phyloP scores from a whole-genome alignment of 176 grass and related monocot genomes.

The Alopecurus myosuroides region DNA sequence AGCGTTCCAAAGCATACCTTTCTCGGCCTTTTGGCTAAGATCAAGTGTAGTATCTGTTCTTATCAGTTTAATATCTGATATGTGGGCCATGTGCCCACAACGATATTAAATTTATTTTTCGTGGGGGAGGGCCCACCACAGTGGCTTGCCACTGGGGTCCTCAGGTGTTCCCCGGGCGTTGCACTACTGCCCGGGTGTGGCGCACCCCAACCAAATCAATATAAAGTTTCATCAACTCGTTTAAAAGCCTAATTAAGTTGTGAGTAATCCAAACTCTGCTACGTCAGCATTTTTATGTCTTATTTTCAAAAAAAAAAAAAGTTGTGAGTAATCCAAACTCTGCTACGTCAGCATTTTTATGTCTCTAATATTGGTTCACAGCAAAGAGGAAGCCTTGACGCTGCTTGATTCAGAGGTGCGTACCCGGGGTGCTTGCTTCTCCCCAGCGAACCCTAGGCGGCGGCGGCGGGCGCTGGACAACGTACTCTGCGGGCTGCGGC shows the following conservation, averaged over 20 bases:
- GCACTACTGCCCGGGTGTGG: neutral
- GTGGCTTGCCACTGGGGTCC: neutral
- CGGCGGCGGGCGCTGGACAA: neutral
- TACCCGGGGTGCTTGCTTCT: neutral
- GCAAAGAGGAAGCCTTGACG: neutral
- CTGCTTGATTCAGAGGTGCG: too few relatives aligned
- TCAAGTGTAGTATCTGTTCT: slow-evolving; percentile 93
- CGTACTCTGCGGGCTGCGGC: too few relatives aligned
- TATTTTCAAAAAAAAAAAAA: too few relatives aligned
- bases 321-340: too few relatives aligned
- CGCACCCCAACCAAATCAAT: neutral
- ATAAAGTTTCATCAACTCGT: too few relatives aligned
- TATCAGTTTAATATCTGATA: slow-evolving; percentile 95
- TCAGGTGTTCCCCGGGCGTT: neutral
- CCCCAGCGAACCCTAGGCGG: neutral
- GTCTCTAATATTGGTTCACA: too few relatives aligned
- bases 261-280: too few relatives aligned
- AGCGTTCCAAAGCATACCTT: slow-evolving; percentile 6
- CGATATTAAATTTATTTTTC: neutral
- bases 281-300: too few relatives aligned
- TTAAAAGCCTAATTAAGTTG: too few relatives aligned
- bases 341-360: too few relatives aligned
- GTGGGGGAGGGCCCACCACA: neutral
- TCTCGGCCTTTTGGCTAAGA: slow-evolving; percentile 83
- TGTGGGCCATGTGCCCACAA: slow-evolving; percentile 35